A percentile compares a stretch with the other conserved stretches of the same genome.
Conservation (phyloP, 2,329 filamentous ascomycete species). For the Macrophomina phaseolina region DNA sequence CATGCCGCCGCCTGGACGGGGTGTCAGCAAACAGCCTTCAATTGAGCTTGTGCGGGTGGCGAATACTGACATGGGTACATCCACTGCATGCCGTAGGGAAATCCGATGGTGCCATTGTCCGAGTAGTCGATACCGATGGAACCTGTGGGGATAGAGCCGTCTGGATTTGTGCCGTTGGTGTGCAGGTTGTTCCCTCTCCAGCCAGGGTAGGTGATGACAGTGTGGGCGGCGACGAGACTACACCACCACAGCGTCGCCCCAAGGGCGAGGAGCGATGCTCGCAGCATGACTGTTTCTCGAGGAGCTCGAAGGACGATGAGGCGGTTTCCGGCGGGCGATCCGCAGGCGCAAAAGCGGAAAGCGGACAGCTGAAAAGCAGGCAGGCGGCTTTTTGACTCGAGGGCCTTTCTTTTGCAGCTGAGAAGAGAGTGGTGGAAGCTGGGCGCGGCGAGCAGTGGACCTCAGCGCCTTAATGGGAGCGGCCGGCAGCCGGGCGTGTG, state of each 20-base stretch:
- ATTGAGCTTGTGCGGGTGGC: not conserved
- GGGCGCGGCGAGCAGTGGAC: slow-evolving; percentile 14
- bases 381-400: slow-evolving; percentile 22
- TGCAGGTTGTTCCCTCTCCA: slow-evolving; percentile 87
- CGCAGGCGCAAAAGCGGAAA: slow-evolving; percentile 3
- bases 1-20: slow-evolving; percentile 78
- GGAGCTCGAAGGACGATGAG: not conserved
- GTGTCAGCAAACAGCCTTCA: not conserved
- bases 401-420: not conserved
- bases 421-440: slow-evolving; percentile 23
- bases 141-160: slow-evolving; percentile 45
- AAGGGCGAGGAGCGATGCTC: slow-evolving; percentile 8
- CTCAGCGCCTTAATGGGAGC: slow-evolving; percentile 24
- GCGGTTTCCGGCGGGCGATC: slow-evolving; percentile 15
- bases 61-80: slow-evolving; percentile 82
- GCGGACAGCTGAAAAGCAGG: slow-evolving; percentile 8
- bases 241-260: slow-evolving; percentile 36
- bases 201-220: slow-evolving; percentile 83
- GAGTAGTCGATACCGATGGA: slow-evolving; percentile 53
- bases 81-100: slow-evolving; percentile 94
- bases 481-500: slow-evolving; percentile 13
- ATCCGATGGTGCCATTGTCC: slow-evolving; percentile 53
- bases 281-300: slow-evolving; percentile 8
- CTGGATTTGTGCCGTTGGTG: slow-evolving; percentile 67
- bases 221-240: slow-evolving; percentile 67